phyloP scores from a whole-genome alignment of 176 grass and related monocot species.

The Olyra latifolia region DNA sequence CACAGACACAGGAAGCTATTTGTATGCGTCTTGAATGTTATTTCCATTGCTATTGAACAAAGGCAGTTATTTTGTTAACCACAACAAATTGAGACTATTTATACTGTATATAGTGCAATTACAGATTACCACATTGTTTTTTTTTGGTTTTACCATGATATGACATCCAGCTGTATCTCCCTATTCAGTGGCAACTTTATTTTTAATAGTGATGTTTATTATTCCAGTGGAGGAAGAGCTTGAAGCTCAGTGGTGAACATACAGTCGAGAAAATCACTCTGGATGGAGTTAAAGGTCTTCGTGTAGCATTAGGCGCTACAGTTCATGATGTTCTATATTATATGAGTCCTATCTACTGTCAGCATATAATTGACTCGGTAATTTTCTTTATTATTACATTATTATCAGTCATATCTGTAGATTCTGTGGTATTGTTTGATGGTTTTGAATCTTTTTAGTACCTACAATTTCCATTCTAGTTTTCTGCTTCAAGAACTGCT shows the following conservation, averaged over 20 bases:
- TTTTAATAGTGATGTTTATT: constrained; percentile 27
- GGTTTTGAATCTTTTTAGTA: constrained; percentile 17
- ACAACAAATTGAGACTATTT: background rate
- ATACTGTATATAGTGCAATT: constrained; percentile 7
- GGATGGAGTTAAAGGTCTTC: constrained; percentile 92
- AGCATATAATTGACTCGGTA: constrained; percentile 98
- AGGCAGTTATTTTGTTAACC: constrained; percentile 1
- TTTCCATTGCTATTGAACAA: background rate
- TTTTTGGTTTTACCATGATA: constrained; percentile 18
- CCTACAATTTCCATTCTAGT: background rate
- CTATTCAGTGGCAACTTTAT: background rate
- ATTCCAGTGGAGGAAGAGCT: constrained; percentile 85
- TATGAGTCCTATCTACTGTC: constrained; percentile 99
- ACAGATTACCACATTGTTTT: constrained; percentile 11
- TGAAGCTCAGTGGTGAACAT: constrained; percentile 86
- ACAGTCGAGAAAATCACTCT: constrained; percentile 92
- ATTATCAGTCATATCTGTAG: background rate
- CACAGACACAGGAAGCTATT: background rate
- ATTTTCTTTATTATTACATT: constrained; percentile 33
- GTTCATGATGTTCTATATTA: constrained; percentile 99
- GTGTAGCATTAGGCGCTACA: constrained; percentile 78
- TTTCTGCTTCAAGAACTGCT: background rate
- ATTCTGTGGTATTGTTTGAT: constrained; percentile 16
- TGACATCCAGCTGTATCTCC: background rate
- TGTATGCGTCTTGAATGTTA: background rate